phyloP scores from a whole-genome alignment of 441 rosid genomes.

The Pelargonium exstipulatum region DNA sequence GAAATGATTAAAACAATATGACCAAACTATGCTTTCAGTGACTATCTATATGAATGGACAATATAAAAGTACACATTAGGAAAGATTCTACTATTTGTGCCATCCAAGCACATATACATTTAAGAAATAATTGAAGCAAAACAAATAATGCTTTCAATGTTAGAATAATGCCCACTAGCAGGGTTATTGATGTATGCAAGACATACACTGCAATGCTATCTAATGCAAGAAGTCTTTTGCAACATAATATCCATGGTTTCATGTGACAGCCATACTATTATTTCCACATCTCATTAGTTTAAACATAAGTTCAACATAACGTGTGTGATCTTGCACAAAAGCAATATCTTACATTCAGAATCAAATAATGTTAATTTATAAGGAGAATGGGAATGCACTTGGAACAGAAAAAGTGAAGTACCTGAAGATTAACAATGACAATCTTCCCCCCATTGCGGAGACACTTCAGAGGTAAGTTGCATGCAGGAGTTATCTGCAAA shows the following conservation, averaged over 20 bases:
- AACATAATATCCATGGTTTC: not conserved
- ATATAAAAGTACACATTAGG: not conserved
- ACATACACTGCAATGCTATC: not conserved
- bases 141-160: too few relatives aligned
- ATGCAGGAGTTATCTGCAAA: slow-evolving; percentile 99
- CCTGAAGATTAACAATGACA: slow-evolving; percentile 94
- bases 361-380: not conserved
- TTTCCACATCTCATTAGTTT: not conserved
- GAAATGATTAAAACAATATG: not conserved
- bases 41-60: not conserved
- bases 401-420: slow-evolving; percentile 20
- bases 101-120: too few relatives aligned
- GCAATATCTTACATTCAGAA: not conserved
- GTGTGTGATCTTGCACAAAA: not conserved
- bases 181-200: not conserved
- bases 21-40: not conserved
- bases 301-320: not conserved
- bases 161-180: not conserved
- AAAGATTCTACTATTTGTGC: too few relatives aligned
- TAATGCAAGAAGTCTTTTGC: not conserved
- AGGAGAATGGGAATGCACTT: not conserved
- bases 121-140: too few relatives aligned
- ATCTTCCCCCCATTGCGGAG: slow-evolving; percentile 86
- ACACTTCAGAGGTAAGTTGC: slow-evolving; percentile 91
- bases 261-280: not conserved